Conservation (phyloP, 148 eudicot genomes). For the Drosera capensis region DNA sequence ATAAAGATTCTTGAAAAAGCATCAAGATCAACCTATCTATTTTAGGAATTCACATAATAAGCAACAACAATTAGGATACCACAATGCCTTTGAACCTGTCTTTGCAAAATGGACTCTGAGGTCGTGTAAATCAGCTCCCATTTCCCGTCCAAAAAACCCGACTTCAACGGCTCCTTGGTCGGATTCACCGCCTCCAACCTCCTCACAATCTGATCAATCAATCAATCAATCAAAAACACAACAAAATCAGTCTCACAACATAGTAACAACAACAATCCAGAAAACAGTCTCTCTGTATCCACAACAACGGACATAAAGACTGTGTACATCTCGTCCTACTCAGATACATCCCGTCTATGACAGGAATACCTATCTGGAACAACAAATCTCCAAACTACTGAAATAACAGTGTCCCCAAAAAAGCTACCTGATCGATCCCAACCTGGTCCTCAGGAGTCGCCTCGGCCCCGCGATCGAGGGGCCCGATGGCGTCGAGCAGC, state of each 20-base stretch:
- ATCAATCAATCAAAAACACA: slow-evolving; percentile 2
- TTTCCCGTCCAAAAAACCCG: slow-evolving; percentile 67
- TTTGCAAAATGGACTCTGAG: slow-evolving; percentile 69
- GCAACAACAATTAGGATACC: too few species aligned
- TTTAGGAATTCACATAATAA: too few species aligned
- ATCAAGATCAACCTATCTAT: too few species aligned
- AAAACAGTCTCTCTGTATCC: too few species aligned
- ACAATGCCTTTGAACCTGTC: too few species aligned
- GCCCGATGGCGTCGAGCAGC: slow-evolving; percentile 55
- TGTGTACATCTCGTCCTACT: too few species aligned
- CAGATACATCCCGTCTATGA: too few species aligned
- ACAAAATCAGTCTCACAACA: neutral
- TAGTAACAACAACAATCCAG: too few species aligned
- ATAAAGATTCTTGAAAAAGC: too few species aligned
- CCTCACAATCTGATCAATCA: slow-evolving; percentile 39
- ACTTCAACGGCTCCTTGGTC: slow-evolving; percentile 70
- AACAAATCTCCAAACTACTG: neutral
- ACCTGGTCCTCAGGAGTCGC: slow-evolving; percentile 62
- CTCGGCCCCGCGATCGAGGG: slow-evolving; percentile 68
- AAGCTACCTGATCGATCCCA: slow-evolving; percentile 34
- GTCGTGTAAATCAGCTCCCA: slow-evolving; percentile 97
- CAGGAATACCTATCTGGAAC: neutral
- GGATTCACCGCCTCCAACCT: slow-evolving; percentile 80
- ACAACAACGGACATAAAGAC: too few species aligned
- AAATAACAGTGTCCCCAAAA: neutral